phyloP scores from a whole-genome alignment of 805 yeast genomes.

The Grigorovia jiainica region DNA sequence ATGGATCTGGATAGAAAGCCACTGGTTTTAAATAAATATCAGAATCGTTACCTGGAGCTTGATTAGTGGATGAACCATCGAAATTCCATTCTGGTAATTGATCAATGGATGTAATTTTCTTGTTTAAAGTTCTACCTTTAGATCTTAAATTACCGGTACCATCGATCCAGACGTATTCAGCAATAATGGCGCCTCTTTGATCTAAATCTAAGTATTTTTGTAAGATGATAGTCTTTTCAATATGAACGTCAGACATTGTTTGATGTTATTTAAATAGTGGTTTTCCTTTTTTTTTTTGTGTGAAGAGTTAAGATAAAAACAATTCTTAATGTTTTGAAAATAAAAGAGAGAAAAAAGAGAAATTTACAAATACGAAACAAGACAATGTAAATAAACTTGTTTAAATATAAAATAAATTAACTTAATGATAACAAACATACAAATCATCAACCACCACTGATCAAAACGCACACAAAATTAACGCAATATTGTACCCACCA shows the following conservation, averaged over 20 bases:
- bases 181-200: slow-evolving; percentile 80
- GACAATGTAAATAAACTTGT: not conserved
- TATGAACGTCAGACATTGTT: slow-evolving; percentile 7
- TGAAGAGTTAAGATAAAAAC: not conserved
- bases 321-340: not conserved
- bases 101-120: slow-evolving; percentile 59
- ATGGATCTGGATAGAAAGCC: slow-evolving; percentile 91
- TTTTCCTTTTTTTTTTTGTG: not conserved
- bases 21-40: slow-evolving; percentile 95
- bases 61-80: slow-evolving; percentile 97
- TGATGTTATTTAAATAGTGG: no score
- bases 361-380: not conserved
- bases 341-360: not conserved
- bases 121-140: slow-evolving; percentile 78
- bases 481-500: not conserved
- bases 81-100: slow-evolving; percentile 99
- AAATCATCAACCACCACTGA: no score
- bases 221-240: slow-evolving; percentile 65
- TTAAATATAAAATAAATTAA: not conserved
- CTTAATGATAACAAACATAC: not conserved
- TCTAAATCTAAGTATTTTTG: slow-evolving; percentile 74
- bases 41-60: slow-evolving; percentile 97
- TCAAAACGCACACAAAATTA: no score
- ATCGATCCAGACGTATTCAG: slow-evolving; percentile 98
- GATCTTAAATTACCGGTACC: slow-evolving; percentile 86